A percentile compares a stretch with the other conserved stretches of the same genome.
phyloP scores from a whole-genome alignment of 805 yeast species.

The Wickerhamomyces chambardii region DNA sequence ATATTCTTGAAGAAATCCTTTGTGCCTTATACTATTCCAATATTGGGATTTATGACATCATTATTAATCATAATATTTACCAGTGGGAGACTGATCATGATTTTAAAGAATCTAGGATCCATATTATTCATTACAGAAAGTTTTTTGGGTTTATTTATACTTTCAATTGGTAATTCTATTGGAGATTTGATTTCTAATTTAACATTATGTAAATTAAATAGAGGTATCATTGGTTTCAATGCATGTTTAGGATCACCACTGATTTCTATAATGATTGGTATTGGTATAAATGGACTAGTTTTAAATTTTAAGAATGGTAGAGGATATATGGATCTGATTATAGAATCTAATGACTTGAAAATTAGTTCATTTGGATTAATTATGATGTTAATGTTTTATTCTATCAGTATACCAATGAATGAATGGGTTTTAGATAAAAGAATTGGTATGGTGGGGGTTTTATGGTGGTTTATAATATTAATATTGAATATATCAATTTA shows the following conservation, averaged over 20 bases:
- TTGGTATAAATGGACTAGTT: conserved; percentile 67
- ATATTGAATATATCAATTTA: conserved; percentile 3
- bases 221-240: conserved; percentile 85
- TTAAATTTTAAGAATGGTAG: conserved; percentile 17
- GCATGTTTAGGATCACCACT: conserved; percentile 95
- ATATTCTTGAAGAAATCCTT: background rate
- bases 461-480: conserved; percentile 18
- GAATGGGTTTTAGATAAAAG: conserved; percentile 14
- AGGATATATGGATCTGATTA: conserved; percentile 5
- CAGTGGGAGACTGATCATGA: conserved; percentile 62
- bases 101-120: conserved; percentile 52
- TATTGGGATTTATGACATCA: conserved; percentile 57
- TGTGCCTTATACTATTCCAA: conserved; percentile 16
- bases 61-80: conserved; percentile 60
- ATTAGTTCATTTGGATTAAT: conserved; percentile 14
- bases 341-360: conserved; percentile 12
- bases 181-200: conserved; percentile 85
- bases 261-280: conserved; percentile 65
- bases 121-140: conserved; percentile 52
- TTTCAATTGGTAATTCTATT: conserved; percentile 87
- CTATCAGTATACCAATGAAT: conserved; percentile 13
- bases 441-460: conserved; percentile 14
- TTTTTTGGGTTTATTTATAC: conserved; percentile 75
- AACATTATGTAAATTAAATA: conserved; percentile 73
- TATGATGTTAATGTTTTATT: conserved; percentile 11